Evolutionary conservation across 2,329 filamentous ascomycete genomes (phyloP).

Genomic region (Sclerotinia spermophila): DNA sequence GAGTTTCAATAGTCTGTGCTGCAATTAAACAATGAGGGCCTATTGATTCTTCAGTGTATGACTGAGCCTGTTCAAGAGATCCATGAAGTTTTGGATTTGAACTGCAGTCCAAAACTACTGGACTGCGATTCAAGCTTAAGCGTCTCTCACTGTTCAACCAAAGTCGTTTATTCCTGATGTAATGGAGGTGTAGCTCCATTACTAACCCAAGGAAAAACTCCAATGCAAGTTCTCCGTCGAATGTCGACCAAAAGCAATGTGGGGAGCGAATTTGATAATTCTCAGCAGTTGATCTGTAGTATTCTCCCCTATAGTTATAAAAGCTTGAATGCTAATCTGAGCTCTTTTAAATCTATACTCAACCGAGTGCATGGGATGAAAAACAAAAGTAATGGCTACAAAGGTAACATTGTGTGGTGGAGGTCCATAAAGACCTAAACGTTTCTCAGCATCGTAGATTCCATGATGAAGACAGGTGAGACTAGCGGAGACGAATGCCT

Average conservation of each 20-base stretch:
- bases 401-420: slow-evolving; percentile 7
- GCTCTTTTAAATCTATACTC: slow-evolving; percentile 12
- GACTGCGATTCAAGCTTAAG: neutral
- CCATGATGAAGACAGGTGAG: slow-evolving; percentile 13
- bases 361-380: slow-evolving; percentile 13
- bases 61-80: neutral
- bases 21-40: too few species aligned
- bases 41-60: neutral
- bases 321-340: slow-evolving; percentile 13
- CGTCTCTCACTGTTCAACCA: neutral
- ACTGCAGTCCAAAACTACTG: neutral
- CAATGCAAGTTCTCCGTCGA: slow-evolving; percentile 16
- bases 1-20: neutral
- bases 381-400: slow-evolving; percentile 13
- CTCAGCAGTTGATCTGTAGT: neutral
- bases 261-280: slow-evolving; percentile 15
- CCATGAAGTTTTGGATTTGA: neutral
- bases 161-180: neutral
- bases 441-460: slow-evolving; percentile 8
- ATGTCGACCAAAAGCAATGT: slow-evolving; percentile 16
- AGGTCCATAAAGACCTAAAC: slow-evolving; percentile 1
- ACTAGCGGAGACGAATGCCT: slow-evolving; percentile 16
- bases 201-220: slow-evolving; percentile 14
- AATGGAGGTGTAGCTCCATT: neutral
- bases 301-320: slow-evolving; percentile 4